Base-by-base conservation (phyloP, 148 eudicot species). In the Camellia sinensis region DNA sequence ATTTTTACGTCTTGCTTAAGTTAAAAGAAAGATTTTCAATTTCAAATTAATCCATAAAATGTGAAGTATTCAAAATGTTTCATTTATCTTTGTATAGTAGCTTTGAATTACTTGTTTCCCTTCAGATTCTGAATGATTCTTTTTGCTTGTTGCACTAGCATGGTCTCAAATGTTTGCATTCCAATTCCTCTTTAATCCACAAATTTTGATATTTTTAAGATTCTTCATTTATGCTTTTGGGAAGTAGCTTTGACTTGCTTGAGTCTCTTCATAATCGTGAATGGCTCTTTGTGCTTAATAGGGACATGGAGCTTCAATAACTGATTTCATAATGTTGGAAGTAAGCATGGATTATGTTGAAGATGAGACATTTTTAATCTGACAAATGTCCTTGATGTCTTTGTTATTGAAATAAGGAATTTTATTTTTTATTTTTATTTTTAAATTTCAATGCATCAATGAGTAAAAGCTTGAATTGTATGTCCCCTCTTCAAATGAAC, bases 1-100 rank as follows among this genome's bases (percentile, higher is more conserved):
- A 81, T 80, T 44, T 80, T 63, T 11, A 19, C 3, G 52, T 54
- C 46, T 53, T 54, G 73, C 77, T 21, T 60, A 59, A 53, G 6
- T 68, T 29, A 50, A 43, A 61, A 52, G 6, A 14, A 44, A 29
- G 40, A 18, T 21, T 59, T 6, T 0, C 46, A 18, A 67, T 67
- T 75, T 18, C 56, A 79, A 37, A 57, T 69, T 59, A 68, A 29
- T 75, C 17, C 13, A 2, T 5, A 6, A 8, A 48, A 50, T 48
- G 41, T 8, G 48, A 29, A 37, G 21, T 17, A 64, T 45, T 64
- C 21, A 45, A 46, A 13, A 50, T 21, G 14, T 67, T 37, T 67
- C 4, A 61, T 8, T 76, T 44, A 1, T 71, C 65, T 41, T 70
- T 56, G 61, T 53, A 3, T 40, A 17, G 74, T 78, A 53, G 10